phyloP scores from a whole-genome alignment of 2,329 filamentous ascomycete genomes.

The Fusarium equiseti region DNA sequence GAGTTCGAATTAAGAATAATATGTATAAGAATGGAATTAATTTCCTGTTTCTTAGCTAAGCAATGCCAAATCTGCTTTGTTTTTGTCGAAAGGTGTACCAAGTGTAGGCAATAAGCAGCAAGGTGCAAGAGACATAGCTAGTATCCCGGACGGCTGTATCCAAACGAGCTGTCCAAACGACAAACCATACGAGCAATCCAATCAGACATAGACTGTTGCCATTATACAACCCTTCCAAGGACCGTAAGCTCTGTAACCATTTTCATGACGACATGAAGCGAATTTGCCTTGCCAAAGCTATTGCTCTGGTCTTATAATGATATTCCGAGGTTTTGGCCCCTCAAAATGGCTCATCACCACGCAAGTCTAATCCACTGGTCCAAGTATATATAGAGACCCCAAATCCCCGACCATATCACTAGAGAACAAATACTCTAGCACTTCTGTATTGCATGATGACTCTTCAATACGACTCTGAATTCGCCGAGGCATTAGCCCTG shows the following conservation, averaged over 20 bases:
- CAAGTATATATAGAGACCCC: constrained; percentile 19
- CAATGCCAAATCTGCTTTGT: background rate
- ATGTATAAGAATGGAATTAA: background rate
- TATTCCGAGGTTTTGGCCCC: background rate
- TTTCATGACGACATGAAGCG: too few relatives aligned
- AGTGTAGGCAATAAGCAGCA: background rate
- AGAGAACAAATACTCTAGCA: fast-evolving
- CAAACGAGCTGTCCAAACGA: constrained; percentile 10
- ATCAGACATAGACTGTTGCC: background rate
- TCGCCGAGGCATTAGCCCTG: constrained; percentile 30
- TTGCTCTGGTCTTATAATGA: background rate
- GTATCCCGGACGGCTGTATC: background rate
- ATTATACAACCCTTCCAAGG: background rate
- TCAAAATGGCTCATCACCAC: background rate
- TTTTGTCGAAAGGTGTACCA: background rate
- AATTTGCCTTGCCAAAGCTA: background rate
- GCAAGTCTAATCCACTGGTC: background rate
- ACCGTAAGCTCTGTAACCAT: background rate
- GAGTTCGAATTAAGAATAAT: background rate
- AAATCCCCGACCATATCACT: background rate
- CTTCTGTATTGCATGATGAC: constrained; percentile 13
- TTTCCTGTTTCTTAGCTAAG: background rate
- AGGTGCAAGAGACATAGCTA: background rate
- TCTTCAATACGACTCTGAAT: constrained; percentile 36
- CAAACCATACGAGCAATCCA: constrained; percentile 10